phyloP scores from a whole-genome alignment of 257 asterid genomes.

The Euphrasia confusa region DNA sequence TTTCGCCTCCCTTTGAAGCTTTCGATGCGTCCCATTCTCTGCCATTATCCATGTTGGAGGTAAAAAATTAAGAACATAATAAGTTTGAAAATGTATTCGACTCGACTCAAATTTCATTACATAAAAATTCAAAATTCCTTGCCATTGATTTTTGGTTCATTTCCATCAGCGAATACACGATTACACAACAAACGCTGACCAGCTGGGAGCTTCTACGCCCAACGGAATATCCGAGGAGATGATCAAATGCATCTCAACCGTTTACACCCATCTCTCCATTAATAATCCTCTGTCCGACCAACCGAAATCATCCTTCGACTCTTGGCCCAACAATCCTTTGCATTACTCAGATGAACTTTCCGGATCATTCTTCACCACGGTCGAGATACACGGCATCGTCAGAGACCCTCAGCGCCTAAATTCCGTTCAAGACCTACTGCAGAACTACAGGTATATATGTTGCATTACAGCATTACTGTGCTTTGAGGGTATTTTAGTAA shows the following conservation, averaged over 20 bases:
- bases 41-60: constrained; percentile 93
- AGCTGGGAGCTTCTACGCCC: constrained; percentile 37
- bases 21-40: constrained; percentile 66
- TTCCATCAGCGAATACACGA: constrained; percentile 42
- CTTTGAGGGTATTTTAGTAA: background rate
- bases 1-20: constrained; percentile 45
- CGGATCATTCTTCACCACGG: constrained; percentile 36
- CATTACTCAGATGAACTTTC: constrained; percentile 30
- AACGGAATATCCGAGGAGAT: constrained; percentile 80
- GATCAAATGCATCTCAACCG: constrained; percentile 74
- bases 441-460: constrained; percentile 41
- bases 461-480: background rate
- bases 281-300: constrained; percentile 48
- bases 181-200: constrained; percentile 31
- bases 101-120: too few species aligned
- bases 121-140: too few species aligned
- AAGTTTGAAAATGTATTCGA: too few species aligned
- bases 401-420: constrained; percentile 51
- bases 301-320: constrained; percentile 26
- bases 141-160: background rate
- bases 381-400: constrained; percentile 50
- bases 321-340: constrained; percentile 40
- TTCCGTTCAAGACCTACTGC: constrained; percentile 51
- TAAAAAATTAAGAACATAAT: background rate
- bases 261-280: constrained; percentile 54